phyloP scores from a whole-genome alignment of 768 basidiomycete genomes.

The Gymnopilus junonius region DNA sequence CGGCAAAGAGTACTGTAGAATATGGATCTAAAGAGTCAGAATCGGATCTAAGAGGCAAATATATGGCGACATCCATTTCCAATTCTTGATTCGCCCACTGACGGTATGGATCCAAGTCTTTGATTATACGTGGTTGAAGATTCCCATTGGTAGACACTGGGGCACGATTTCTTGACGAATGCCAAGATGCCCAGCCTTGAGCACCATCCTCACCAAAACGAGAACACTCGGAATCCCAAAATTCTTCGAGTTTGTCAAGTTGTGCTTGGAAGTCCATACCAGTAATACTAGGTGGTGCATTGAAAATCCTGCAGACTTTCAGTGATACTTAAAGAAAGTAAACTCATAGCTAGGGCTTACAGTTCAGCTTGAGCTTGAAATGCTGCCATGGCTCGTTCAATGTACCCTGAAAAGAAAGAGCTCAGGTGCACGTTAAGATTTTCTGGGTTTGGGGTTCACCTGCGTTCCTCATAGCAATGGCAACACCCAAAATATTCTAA shows the following conservation, averaged over 20 bases:
- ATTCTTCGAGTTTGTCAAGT: constrained; percentile 70
- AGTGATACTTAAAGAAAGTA: neutral
- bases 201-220: constrained; percentile 73
- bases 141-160: neutral
- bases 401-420: constrained; percentile 53
- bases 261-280: constrained; percentile 48
- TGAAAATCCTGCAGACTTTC: constrained; percentile 56
- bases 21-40: constrained; percentile 71
- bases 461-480: constrained; percentile 64
- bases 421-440: neutral
- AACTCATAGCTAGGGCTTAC: constrained; percentile 47
- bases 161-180: constrained; percentile 42
- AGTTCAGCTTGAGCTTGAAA: constrained; percentile 87
- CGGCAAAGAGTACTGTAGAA: constrained; percentile 71
- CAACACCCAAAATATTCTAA: constrained; percentile 76
- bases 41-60: constrained; percentile 58
- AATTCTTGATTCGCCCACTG: constrained; percentile 68
- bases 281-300: constrained; percentile 50
- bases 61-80: constrained; percentile 44
- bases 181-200: constrained; percentile 73
- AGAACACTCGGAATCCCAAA: constrained; percentile 84
- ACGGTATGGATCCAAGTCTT: constrained; percentile 63
- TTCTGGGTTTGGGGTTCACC: constrained; percentile 43
- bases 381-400: constrained; percentile 75
- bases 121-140: constrained; percentile 9